These are phyloP conservation scores for Nakazawaea populi DNA, from an alignment of 805 yeast genomes.

Conservation along the genomic window DNA sequence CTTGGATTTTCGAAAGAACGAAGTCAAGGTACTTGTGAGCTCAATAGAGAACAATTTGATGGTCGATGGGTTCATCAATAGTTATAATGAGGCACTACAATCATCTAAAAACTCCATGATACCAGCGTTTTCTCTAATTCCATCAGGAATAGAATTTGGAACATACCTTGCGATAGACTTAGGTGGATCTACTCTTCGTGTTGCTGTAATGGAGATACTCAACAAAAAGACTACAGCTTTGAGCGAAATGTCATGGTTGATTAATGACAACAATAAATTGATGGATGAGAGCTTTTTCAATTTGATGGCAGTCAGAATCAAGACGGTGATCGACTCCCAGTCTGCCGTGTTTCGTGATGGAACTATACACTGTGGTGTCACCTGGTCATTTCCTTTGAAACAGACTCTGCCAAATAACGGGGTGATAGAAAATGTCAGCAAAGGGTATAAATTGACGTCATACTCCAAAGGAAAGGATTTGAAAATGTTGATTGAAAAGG, in stretches of 20 bases:
- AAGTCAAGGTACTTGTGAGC: background rate
- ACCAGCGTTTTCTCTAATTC: conserved; percentile 9
- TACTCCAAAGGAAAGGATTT: conserved; percentile 38
- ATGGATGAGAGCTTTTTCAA: conserved; percentile 38
- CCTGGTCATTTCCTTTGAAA: conserved; percentile 54
- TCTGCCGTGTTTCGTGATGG: conserved; percentile 4
- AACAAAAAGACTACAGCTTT: conserved; percentile 7
- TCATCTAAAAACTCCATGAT: conserved; percentile 12
- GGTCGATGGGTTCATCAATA: background rate
- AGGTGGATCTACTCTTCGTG: conserved; percentile 51
- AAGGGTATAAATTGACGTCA: conserved; percentile 46
- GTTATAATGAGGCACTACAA: conserved; percentile 9
- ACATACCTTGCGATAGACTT: conserved; percentile 41
- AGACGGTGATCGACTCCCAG: conserved; percentile 18
- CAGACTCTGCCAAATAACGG: conserved; percentile 37
- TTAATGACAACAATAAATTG: conserved; percentile 31
- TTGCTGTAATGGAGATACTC: conserved; percentile 20
- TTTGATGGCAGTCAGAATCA: conserved; percentile 31
- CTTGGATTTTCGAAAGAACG: background rate
- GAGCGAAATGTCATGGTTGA: conserved; percentile 28
- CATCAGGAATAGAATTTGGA: conserved; percentile 15
- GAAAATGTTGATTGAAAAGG: conserved; percentile 31
- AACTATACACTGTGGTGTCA: conserved; percentile 35
- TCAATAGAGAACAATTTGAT: background rate
- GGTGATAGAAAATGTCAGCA: conserved; percentile 47